Evolutionary conservation across 108 stramenopile genomes (phyloP), one percentile per base, ranked within the genome.

Genomic region (Phaeodactylum tricornutum): DNA sequence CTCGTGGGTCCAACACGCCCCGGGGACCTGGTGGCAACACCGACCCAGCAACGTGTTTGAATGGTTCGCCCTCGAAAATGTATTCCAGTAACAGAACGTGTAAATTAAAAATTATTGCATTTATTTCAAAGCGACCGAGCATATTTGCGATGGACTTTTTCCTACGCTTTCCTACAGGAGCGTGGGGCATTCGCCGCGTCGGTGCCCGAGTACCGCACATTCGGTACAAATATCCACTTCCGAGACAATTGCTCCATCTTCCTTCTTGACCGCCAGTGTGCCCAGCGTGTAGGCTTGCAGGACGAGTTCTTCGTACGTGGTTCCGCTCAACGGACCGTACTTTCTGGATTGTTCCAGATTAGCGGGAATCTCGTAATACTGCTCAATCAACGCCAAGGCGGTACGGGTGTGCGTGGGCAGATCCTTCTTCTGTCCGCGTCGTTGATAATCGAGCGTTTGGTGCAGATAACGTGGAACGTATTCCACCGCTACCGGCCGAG

Each of bases 261-360:
- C 47, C 23, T 62, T 40, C 3, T 53, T 57, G n/a, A 44, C 12
- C 15, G 33, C 9, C 47, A 87, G 50, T 35, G 55, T 24, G 11
- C 64, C 75, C 36, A 62, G 34, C 1, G 67, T 62, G 58, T 88
- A 88, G 0, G 81, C 79, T 0, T 61, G 27, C 42, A 88, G 53
- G 11, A 81, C 74, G 2, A 76, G 63, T 46, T 84, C 74, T 49
- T 88, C 86, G 58, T 68, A 84, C 47, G 68, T 81, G 27, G 60
- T 69, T 19, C 86, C 86, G 32, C 67, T 67, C 41, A 66, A 49
- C 1, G 81, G 81, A 7, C 86, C 86, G 47, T 58, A 76, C 31
- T 38, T 50, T 14, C 64, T 60, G 53, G 72, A 61, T 20, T 44
- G 29, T 50, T 84, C 81, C 35, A 83, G 72, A 41, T 78, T 53